phyloP scores from a whole-genome alignment of 192 early-diverging fungal genomes.

The Spizellomyces punctatus region DNA sequence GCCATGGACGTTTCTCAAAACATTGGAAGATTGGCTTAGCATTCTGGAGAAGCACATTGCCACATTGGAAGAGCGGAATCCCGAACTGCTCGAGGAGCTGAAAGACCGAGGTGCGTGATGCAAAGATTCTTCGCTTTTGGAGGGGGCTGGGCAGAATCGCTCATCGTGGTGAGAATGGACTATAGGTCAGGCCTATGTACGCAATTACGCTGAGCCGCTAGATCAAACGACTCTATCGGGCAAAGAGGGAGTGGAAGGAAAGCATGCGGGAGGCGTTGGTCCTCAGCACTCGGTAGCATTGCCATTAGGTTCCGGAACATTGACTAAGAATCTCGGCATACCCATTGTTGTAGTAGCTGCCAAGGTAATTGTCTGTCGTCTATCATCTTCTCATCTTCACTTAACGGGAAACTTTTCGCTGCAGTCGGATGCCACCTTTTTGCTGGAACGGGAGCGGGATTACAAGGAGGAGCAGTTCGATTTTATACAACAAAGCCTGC shows the following conservation, averaged over 20 bases:
- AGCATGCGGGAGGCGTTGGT: not conserved
- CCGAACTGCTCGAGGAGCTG: constrained; percentile 13
- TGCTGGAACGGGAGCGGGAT: constrained; percentile 77
- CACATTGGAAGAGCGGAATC: constrained; percentile 42
- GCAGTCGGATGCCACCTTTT: constrained; percentile 70
- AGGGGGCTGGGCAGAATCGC: not conserved
- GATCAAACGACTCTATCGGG: not conserved
- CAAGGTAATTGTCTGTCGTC: constrained; percentile 58
- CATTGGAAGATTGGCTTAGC: constrained; percentile 76
- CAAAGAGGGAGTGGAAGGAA: not conserved
- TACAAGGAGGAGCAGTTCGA: constrained; percentile 94
- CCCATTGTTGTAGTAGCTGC: constrained; percentile 87
- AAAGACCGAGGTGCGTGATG: constrained; percentile 8
- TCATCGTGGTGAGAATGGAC: not conserved
- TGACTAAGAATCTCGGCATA: constrained; percentile 84
- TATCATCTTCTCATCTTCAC: not conserved
- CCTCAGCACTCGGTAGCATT: constrained; percentile 27
- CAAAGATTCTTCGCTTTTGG: not conserved
- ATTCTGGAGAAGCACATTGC: constrained; percentile 65
- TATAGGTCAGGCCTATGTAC: constrained; percentile 68
- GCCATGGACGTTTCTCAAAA: constrained; percentile 85
- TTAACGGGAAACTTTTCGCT: not conserved
- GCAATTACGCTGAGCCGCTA: constrained; percentile 68
- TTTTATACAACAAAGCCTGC: constrained; percentile 89
- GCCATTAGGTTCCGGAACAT: constrained; percentile 76